Conservation (phyloP, 306 rosid genomes). For the Cucurbita moschata region DNA sequence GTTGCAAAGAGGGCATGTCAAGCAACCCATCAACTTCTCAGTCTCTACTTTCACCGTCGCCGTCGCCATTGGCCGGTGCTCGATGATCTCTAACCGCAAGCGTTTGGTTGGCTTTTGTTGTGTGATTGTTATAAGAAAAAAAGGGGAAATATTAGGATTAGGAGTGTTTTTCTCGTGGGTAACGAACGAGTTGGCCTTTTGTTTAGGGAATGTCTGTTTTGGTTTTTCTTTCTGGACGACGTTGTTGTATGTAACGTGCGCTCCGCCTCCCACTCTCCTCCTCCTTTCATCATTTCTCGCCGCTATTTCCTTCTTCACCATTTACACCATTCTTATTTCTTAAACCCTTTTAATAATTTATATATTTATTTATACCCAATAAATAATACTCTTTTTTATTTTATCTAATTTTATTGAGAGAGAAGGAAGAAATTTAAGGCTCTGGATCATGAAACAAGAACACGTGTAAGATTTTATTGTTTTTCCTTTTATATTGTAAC, state of each 20-base stretch:
- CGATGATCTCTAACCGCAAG: not conserved
- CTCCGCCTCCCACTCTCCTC: not conserved
- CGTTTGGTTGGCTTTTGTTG: not conserved
- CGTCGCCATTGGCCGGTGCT: not conserved
- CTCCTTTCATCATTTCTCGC: not conserved
- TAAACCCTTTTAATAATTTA: no score
- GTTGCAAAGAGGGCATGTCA: conserved; percentile 89
- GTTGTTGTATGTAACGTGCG: not conserved
- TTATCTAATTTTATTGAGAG: no score
- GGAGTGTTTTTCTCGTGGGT: conserved; percentile 1
- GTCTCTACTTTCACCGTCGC: conserved; percentile 44
- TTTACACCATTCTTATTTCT: no score
- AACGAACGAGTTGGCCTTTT: conserved; percentile 3
- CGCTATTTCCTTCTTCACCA: not conserved
- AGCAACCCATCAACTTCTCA: conserved; percentile 50
- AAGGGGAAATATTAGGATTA: not conserved
- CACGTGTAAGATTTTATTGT: no score
- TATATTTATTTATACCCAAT: no score
- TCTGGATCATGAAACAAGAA: no score
- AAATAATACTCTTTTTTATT: no score
- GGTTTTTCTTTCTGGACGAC: not conserved
- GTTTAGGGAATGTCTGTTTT: conserved; percentile 2
- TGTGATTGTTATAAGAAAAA: not conserved
- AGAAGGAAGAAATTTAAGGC: no score
- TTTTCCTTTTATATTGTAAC: no score